Evolutionary conservation across 208 protist genomes (phyloP), one percentile per base, ranked within the genome.

Genomic region (Leishmania turanica): DNA sequence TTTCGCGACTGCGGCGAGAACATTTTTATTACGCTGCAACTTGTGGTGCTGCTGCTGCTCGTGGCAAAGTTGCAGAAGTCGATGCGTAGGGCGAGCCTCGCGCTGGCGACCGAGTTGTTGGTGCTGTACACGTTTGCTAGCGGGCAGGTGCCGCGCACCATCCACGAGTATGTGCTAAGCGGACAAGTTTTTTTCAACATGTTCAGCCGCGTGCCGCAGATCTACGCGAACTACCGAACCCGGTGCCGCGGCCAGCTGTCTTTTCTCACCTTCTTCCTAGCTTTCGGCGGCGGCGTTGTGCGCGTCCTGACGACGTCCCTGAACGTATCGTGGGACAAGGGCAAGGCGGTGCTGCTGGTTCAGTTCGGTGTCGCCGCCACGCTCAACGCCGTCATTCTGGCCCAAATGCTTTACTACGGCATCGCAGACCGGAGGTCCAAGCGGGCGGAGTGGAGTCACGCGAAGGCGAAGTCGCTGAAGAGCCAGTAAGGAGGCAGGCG

Each of bases 1-100:
- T 94, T 96, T 54, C 90, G 92, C 72, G 92, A 95, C 81, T 97
- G 78, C 75, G 93, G 92, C 49, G 95, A 97, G 81, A 96, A 95
- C 81, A 82, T 90, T 31, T 90, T 96, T 58, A 95, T 95, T 71
- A 92, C 91, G 54, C 53, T 92, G 24, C 93, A 97, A 68, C 78
- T 95, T 4, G 71, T 87, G 21, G 64, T 94, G 64, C 84, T 97
- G 13, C 73, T 97, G 37, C 19, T 95, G 69, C 76, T 97, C 56
- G 87, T 96, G 19, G 91, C 89, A 3, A 83, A 85, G 49, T 64
- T 95, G 60, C 92, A 95, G 84, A 76, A 78, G 45, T 88, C 91
- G 75, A 79, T 90, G 51, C 42, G 19, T 24, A 3, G 34, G n/a
- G 83, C 90, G 11, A 58, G 87, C 34, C 19, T 78, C 15, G 84